Base-by-base conservation (phyloP, 352 stramenopile genomes). In the Pythium sp. region DNA sequence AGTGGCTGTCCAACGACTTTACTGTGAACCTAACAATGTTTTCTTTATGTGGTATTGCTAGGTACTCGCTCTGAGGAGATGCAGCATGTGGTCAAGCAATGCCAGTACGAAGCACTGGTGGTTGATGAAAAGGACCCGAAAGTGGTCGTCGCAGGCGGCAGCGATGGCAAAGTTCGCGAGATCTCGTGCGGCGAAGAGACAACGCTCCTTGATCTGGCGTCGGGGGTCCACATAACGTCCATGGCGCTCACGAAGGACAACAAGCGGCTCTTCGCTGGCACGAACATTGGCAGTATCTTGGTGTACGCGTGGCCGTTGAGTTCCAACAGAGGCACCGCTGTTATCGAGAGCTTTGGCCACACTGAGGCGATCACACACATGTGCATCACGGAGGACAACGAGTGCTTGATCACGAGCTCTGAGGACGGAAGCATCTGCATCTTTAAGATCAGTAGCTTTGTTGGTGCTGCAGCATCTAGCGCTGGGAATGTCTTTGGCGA, bases 21-120 rank as follows among this genome's bases (percentile, higher is more conserved):
- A 8, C 30, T 36, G 14, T 43, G 58, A 5, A 3, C 2, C 5
- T 49, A 49, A 9, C 41, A 49, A 9, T 22, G 4, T 49, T 49
- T 5, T 47, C 38, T 20, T 47, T 47, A 18, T 7, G 38, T 47
- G 38, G 4, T 6, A 9, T 49, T 49, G 15, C 72, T 58, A 43
- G 86, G 87, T 3, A 73, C 56, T n/a, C 80, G 87, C 26, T 86
- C 81, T 54, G 87, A 94, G 58, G 84, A 92, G 12, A 83, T 90
- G 64, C 84, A 91, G 46, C 81, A 91, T 46, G 71, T 91, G 5
- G 78, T 88, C 32, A 94, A 94, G 67, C 84, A 93, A 18, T 92
- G 83, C 28, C 86, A 93, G 62, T 92, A 93, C 54, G 65, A 82
- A 34, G 71, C 82, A 7, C 69, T 91, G 14, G 80, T 78, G 3